Conservation (phyloP, 176 grass and related monocot genomes). For the Ensete glaucum region DNA sequence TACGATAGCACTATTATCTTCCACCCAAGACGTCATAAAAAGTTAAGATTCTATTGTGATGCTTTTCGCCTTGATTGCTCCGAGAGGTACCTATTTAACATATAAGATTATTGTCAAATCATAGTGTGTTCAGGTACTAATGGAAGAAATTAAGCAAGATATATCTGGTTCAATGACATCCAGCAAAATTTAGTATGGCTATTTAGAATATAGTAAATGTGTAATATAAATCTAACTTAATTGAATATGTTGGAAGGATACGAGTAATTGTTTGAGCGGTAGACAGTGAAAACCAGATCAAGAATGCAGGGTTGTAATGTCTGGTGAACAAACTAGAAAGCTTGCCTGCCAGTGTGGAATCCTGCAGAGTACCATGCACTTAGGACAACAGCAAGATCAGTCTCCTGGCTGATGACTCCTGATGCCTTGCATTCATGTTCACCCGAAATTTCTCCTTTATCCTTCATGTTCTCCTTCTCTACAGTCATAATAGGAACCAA, state of each 20-base stretch:
- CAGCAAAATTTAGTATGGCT: no score
- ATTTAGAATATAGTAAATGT: no score
- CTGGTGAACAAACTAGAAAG: background rate
- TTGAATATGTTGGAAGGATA: no score
- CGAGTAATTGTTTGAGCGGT: background rate
- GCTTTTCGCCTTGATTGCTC: slow-evolving; percentile 2
- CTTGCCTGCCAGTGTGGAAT: slow-evolving; percentile 78
- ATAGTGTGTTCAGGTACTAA: no score
- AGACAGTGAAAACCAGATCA: background rate
- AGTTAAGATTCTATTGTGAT: background rate
- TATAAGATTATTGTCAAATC: no score
- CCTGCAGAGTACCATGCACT: slow-evolving; percentile 85
- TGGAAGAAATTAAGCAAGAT: background rate
- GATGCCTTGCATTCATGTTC: slow-evolving; percentile 26
- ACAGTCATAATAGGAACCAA: background rate
- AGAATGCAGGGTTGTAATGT: background rate
- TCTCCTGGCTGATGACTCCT: slow-evolving; percentile 23
- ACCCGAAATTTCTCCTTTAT: slow-evolving; percentile 11
- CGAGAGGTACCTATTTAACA: background rate
- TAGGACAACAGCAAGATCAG: slow-evolving; percentile 55
- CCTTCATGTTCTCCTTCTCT: slow-evolving; percentile 4
- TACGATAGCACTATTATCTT: no score
- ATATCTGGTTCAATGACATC: no score
- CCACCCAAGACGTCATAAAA: no score
- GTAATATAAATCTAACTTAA: no score